Base-by-base conservation (phyloP, 768 basidiomycete species). In the Boletus subparvulus region DNA sequence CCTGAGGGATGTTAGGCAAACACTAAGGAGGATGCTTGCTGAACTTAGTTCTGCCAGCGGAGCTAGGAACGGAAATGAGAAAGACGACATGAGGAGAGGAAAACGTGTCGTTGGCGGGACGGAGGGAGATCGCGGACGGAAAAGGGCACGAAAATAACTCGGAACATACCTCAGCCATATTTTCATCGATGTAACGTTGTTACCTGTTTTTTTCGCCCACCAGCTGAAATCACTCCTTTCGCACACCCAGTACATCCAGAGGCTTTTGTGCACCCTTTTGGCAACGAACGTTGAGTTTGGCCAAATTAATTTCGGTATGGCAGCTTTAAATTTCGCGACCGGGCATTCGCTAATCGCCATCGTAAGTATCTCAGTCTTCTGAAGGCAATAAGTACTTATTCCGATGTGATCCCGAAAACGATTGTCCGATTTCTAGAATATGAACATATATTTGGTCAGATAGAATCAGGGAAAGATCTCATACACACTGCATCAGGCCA, bases 1-100 rank as follows among this genome's bases (percentile, higher is more conserved):
- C 13, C 64, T 94, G 52, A 65, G 63, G 3, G 62, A 60, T 1
- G 57, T 71, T 0, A 61, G 75, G 43, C 58, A 65, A 37, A 40
- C n/a, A 16, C 30, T 69, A 8, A 28, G 24, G 33, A 30, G 10
- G 21, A 46, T 55, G 47, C 50, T 60, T 47, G 41, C 55, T 10
- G 59, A 61, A 35, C 37, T 61, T 28, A 11, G 13, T 7, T 7
- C 33, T 12, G 11, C 28, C 9, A 33, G 46, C 19, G 33, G 36
- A 24, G 30, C 7, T 32, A 36, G 19, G 46, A 12, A 19, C 13
- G 45, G 49, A 40, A 21, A 44, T 36, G 43, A 36, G 58, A 52
- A 52, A 19, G 40, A 45, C 24, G n/a, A 16, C 48, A 43, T 26
- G 51, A 60, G 11, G 32, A 42, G 46, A 43, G 44, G 26, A 51